These are phyloP conservation scores for Ambrosia trifida DNA, from an alignment of 129 eudicot species.

Conservation along the genomic window DNA sequence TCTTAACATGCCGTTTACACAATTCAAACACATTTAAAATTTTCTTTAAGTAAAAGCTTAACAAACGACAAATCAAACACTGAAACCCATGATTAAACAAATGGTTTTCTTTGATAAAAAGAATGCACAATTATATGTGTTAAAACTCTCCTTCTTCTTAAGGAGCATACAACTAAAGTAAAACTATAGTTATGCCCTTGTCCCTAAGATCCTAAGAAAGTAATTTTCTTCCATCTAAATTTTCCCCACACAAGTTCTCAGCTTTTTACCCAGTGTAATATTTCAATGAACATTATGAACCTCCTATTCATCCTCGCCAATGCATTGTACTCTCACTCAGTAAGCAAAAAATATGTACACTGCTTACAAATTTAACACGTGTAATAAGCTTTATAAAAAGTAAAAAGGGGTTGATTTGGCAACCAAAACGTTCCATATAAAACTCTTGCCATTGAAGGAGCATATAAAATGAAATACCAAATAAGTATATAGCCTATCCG, in stretches of 20 bases:
- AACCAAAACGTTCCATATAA: slow-evolving; percentile 12
- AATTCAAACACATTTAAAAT: background rate
- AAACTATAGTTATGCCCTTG: background rate
- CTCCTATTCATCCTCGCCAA: background rate
- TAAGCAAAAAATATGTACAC: slow-evolving; percentile 12
- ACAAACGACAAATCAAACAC: background rate
- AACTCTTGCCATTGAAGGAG: slow-evolving; percentile 6
- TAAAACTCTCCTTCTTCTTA: background rate
- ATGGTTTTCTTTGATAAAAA: background rate
- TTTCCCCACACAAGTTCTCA: background rate
- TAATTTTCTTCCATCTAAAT: background rate
- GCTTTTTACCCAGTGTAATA: background rate
- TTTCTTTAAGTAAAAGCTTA: background rate
- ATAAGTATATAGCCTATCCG: background rate
- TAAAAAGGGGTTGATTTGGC: background rate
- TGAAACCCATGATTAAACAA: background rate
- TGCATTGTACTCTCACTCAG: slow-evolving; percentile 6
- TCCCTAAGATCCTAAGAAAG: background rate
- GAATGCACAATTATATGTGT: background rate
- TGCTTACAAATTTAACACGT: slow-evolving; percentile 3
- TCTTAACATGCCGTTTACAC: background rate
- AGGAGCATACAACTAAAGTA: background rate
- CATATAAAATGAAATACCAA: background rate
- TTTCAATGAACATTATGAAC: background rate
- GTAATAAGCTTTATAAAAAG: slow-evolving; percentile 6